Base-by-base conservation (phyloP, 2,329 filamentous ascomycete species). In the Malbranchea zuffiana region DNA sequence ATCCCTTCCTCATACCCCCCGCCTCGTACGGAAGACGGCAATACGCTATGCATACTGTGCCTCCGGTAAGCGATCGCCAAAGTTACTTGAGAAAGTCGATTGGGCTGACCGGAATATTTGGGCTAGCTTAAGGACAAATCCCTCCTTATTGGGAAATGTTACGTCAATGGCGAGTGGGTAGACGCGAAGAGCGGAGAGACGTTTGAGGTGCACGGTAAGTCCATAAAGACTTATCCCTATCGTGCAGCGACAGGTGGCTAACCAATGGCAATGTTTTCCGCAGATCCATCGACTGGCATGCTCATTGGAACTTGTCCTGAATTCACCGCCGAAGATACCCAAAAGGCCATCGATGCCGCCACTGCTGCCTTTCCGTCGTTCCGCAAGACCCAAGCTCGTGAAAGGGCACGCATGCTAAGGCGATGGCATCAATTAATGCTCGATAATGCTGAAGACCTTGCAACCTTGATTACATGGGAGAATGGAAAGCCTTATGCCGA, bases 81-180 rank as follows among this genome's bases (percentile, higher is more conserved):
- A 31, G 6, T 12, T 5, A 4, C 5, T 24, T 34, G 36, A 10
- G 5, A 20, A 18, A 3, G 6, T 5, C n/a, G 21, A 11, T 10
- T 7, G 10, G 12, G 16, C 32, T 40, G 26, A 35, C 21, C 13
- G 2, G 4, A 25, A 16, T n/a, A 28, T 28, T 40, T 34, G 24
- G 17, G 2, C 1, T 26, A 86, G 79, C 74, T 88, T 52, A 82
- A 78, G 54, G 82, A 88, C 50, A 74, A 75, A 23, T 83, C 80
- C 16, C 73, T 98, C 42, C 74, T 96, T 52, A 95, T 92, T 67
- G 75, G 80, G 49, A 74, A 87, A 56, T 65, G 77, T 52, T 95
- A 88, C 56, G 78, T 96, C 54, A 88, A 98, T 57, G 90, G 90
- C 53, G 74, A 93, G 72, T 98, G 87, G 83, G 74, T 92, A 44